Evolutionary conservation across 1,284 basidiomycete species (phyloP), one percentile per base, ranked within the genome.

Genomic region (Boletus albobrunnescens): DNA sequence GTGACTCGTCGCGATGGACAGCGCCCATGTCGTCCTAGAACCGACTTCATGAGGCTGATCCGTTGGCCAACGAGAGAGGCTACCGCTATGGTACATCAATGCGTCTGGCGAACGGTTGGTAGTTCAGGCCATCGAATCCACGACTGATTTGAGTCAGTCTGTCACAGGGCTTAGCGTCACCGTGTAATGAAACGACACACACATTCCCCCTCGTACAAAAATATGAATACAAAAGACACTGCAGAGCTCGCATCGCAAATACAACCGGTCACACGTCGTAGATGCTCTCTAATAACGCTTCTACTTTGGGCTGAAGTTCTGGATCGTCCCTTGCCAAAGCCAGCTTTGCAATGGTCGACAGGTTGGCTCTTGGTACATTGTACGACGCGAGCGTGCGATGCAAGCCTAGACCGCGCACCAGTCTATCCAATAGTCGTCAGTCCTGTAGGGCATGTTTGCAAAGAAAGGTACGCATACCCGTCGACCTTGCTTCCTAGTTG

Each of bases 391-490:
- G 72, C 13, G 70, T 78, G 11, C 74, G 74, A 47, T 76, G 73
- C 40, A 87, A 61, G 1, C 80, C 83, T 14, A 87, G 71, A n/a
- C 68, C 54, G 0, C 65, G 66, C 12, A 87, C 79, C 30, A 86
- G 71, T 39, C 79, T 79, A 12, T 20, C 41, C 2, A 23, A 35
- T 11, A 24, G 11, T n/a, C 27, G 16, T 51, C 36, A 51, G 45
- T 41, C 26, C n/a, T 14, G 8, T 31, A 17, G 6, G 3, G 16
- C 20, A 36, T 3, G 36, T 3, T 33, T 19, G 23, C 12, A 44
- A 43, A 3, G 0, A 13, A 46, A 48, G 27, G 26, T 7, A 23
- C 9, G 23, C 78, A 44, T 56, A 84, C 82, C 69, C 63, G 17
- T 75, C 68, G 46, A 89, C 83, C 44, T 75, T 66, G 6, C 59